Evolutionary conservation across 2,329 filamentous ascomycete genomes (phyloP).

Genomic region (Helotiales sp.): DNA sequence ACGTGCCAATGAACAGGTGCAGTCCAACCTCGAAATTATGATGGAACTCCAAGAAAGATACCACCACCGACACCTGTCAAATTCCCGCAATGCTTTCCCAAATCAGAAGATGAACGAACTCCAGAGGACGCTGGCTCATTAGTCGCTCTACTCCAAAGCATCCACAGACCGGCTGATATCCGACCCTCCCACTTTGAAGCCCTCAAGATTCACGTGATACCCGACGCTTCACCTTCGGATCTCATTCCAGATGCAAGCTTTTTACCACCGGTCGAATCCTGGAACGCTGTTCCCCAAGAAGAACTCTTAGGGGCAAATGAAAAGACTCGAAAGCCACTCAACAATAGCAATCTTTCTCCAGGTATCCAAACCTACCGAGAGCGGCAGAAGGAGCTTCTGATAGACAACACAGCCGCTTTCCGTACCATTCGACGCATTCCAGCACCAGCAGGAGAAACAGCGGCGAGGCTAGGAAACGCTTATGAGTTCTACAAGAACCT

Average conservation of each 20-base stretch:
- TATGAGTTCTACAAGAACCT: slow-evolving; percentile 67
- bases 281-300: slow-evolving; percentile 38
- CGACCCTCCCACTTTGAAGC: slow-evolving; percentile 53
- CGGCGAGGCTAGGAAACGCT: slow-evolving; percentile 59
- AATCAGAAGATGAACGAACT: slow-evolving; percentile 40
- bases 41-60: slow-evolving; percentile 25
- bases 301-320: slow-evolving; percentile 43
- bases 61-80: slow-evolving; percentile 30
- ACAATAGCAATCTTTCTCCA: slow-evolving; percentile 55
- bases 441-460: slow-evolving; percentile 51
- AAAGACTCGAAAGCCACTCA: slow-evolving; percentile 48
- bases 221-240: slow-evolving; percentile 48
- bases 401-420: slow-evolving; percentile 58
- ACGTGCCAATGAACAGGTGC: slow-evolving; percentile 23
- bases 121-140: slow-evolving; percentile 39
- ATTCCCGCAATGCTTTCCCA: slow-evolving; percentile 30
- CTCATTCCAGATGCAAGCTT: slow-evolving; percentile 54
- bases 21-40: slow-evolving; percentile 17
- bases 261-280: slow-evolving; percentile 54
- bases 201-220: slow-evolving; percentile 55
- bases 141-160: slow-evolving; percentile 51
- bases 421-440: slow-evolving; percentile 60
- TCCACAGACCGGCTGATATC: slow-evolving; percentile 54
- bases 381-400: slow-evolving; percentile 56
- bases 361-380: slow-evolving; percentile 60